Base-by-base conservation (phyloP, 805 yeast species). In the Suhomyces canberraensis region DNA sequence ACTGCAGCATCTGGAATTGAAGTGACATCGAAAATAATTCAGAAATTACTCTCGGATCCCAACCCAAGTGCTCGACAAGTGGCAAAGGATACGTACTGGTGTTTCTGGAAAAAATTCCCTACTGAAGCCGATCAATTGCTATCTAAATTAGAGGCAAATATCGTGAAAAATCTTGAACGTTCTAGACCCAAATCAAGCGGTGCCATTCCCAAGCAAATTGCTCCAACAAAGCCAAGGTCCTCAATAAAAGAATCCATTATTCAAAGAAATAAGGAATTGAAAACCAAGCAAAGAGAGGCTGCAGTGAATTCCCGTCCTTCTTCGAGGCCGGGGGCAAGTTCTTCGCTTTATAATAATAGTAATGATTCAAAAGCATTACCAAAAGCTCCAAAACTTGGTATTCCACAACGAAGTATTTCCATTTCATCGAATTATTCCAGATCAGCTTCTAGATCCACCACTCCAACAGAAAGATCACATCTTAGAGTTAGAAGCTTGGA, bases 61-160 rank as follows among this genome's bases (percentile, higher is more conserved):
- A 83, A 84, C 40, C 87, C 90, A 0, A 64, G 75, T 0, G 96
- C 86, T 0, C 72, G 97, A 45, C 95, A 80, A 48, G 65, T 78
- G 0, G 84, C 82, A 66, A 74, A 95, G 54, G 64, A 69, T 3
- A 70, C 88, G 0, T 91, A 73, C 50, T 90, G 96, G 96, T 65
- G 75, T 11, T 73, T 78, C 37, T 72, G 71, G 46, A 67, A 64
- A 15, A 51, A 71, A 5, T 83, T 77, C 60, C 84, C 86, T 0
- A 50, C 58, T 0, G 61, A 66, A 11, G 84, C 80, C 0, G 75
- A 71, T 11, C 45, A 43, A 11, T 41, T 78, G 8, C 45, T 69
- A 2, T 21, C 40, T 11, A 39, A 37, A 28, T 28, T 46, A 20
- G 50, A 46, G 7, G 39, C 43, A 4, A 46, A 46, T 20, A 19